Conservation (phyloP, 2,329 filamentous ascomycete species). For the Colletotrichum tofieldiae region DNA sequence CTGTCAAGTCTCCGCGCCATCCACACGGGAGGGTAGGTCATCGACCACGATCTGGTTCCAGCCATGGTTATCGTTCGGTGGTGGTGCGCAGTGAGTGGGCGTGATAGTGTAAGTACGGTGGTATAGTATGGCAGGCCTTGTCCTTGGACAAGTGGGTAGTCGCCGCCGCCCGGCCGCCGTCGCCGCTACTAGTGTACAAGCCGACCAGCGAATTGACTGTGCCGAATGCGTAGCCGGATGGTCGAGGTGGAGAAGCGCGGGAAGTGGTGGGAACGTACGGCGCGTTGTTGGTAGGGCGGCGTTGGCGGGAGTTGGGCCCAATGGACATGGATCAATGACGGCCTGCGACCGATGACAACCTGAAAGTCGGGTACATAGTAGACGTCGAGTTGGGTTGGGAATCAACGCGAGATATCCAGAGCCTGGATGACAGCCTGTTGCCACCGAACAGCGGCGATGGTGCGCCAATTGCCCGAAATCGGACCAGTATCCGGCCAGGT, state of each 20-base stretch:
- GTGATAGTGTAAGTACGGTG: background rate
- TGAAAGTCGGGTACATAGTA: background rate
- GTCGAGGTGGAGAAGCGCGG: conserved; percentile 1
- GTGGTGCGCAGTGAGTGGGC: conserved; percentile 15
- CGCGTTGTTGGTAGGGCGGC: background rate
- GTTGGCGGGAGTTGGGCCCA: conserved; percentile 12
- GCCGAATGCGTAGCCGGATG: background rate
- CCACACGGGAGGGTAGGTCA: conserved; percentile 19
- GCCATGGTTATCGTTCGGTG: conserved; percentile 20
- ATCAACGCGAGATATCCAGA: conserved; percentile 5
- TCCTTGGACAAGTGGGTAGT: conserved; percentile 16
- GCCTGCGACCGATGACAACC: background rate
- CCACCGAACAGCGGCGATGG: background rate
- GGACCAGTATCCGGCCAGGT: conserved; percentile 4
- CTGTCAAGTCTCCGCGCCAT: conserved; percentile 26
- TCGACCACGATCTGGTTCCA: conserved; percentile 2
- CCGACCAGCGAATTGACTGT: background rate
- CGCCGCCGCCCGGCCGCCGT: conserved; percentile 17
- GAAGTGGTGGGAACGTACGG: conserved; percentile 8
- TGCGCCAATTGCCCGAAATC: conserved; percentile 17
- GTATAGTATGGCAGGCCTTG: conserved; percentile 8
- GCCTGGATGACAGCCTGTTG: conserved; percentile 14
- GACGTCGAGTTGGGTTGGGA: conserved; percentile 6
- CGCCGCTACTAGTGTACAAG: background rate
- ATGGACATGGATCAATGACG: conserved; percentile 23